Percentiles rank a stretch among this genome's conserved stretches.
Evolutionary conservation across 78 protist genomes (phyloP).

Genomic region (Dictyostelium firmibasis): DNA sequence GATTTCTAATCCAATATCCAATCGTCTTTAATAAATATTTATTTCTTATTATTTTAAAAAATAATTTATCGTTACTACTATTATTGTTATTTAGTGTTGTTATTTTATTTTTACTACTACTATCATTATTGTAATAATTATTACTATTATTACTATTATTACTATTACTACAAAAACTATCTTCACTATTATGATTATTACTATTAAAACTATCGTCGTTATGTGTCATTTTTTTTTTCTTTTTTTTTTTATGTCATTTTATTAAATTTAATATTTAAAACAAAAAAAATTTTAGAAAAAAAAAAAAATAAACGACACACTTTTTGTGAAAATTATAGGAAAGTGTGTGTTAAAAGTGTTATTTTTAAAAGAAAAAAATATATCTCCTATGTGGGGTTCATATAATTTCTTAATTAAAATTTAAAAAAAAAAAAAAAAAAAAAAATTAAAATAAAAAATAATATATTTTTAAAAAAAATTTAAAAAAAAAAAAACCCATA

Average conservation of each 20-base stretch:
- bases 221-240: neutral
- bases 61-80: neutral
- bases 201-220: neutral
- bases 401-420: too few relatives aligned
- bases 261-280: neutral
- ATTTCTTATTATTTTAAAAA: neutral
- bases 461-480: neutral
- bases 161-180: neutral
- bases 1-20: neutral
- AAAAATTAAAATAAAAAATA: neutral
- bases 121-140: neutral
- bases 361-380: too few relatives aligned
- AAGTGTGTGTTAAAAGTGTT: too few relatives aligned
- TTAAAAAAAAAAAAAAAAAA: neutral
- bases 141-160: neutral
- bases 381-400: too few relatives aligned
- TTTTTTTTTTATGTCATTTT: neutral
- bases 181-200: neutral
- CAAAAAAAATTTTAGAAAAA: neutral
- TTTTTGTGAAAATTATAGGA: neutral
- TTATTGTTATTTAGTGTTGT: neutral
- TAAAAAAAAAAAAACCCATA: neutral
- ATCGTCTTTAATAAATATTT: neutral
- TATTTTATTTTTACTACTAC: neutral
- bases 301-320: neutral